Base-by-base conservation (phyloP, 2,329 filamentous ascomycete genomes). In the Fusarium pseudograminearum region DNA sequence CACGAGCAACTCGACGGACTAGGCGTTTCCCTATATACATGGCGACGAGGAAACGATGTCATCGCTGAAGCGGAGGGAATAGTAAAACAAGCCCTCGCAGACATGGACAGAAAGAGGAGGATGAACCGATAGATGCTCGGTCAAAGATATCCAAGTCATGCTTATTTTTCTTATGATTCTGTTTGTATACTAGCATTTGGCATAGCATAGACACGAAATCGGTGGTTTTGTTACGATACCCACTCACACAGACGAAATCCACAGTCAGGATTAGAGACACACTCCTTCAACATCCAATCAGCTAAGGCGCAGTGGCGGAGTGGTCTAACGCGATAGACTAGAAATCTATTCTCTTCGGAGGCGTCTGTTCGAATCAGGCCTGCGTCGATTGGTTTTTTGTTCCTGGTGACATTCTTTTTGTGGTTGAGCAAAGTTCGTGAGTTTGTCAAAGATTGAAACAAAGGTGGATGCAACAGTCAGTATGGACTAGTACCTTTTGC, bases 41-140 rank as follows among this genome's bases (percentile, higher is more conserved):
- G 93, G 93, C 84, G 91, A 42, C 86, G 85, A 14, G 93, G 93
- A 0, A 83, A 84, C 30, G 93, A 96, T 80, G 90, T 93, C 10
- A 83, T 88, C 58, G 83, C 83, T 1, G 90, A 92, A 77, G 89
- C 91, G 4, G 83, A 89, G 55, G 86, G 84, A 16, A 84, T 94
- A 61, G 87, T 93, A 5, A 84, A 85, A 77, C 82, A 85, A 64
- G 85, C 85, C 31, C 73, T 88, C 74, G 79, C 74, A 59, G 80
- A 83, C 36, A 80, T 86, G 77, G 79, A 76, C 14, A 72, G 70
- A 28, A 74, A 67, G 58, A 69, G 69, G 20, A 69, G 64, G 61
- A 60, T 40, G 26, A 66, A 41, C 15, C 41, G 28, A 41, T 71
- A 71, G 41, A 16, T 36, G 15, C 5, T 45, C 22, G 54, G 36